phyloP scores from a whole-genome alignment of 106 monocot species.

The Dendrobium catenatum region DNA sequence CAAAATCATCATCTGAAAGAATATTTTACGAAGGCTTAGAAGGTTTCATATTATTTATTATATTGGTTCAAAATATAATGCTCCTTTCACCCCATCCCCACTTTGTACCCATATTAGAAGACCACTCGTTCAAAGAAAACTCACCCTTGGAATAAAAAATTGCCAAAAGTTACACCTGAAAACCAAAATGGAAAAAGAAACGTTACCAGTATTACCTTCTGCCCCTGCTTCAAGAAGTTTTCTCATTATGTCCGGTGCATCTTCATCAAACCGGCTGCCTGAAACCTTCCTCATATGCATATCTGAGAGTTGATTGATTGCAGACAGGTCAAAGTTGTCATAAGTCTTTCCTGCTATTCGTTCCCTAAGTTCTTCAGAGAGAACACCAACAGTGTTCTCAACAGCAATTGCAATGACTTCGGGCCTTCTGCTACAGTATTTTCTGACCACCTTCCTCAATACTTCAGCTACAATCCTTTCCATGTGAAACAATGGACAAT shows the following conservation, averaged over 20 bases:
- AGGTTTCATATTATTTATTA: neutral
- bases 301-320: conserved; percentile 15
- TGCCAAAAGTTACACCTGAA: neutral
- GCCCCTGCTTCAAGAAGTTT: conserved; percentile 9
- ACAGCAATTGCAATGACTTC: conserved; percentile 88
- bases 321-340: conserved; percentile 19
- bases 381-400: conserved; percentile 61
- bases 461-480: conserved; percentile 91
- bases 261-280: conserved; percentile 18
- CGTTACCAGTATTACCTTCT: conserved; percentile 25
- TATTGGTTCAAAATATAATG: neutral
- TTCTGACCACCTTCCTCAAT: conserved; percentile 81
- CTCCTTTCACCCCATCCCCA: neutral
- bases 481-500: conserved; percentile 82
- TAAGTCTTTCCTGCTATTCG: conserved; percentile 53
- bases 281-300: conserved; percentile 16
- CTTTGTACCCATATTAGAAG: neutral
- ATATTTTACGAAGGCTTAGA: neutral
- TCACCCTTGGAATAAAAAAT: conserved; percentile 7
- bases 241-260: neutral
- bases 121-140: neutral
- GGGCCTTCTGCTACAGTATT: conserved; percentile 89
- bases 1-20: conserved; percentile 28
- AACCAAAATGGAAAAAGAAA: neutral
- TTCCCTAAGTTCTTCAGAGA: conserved; percentile 39